phyloP scores from a whole-genome alignment of 208 protist genomes.

The Leishmania turanica region DNA sequence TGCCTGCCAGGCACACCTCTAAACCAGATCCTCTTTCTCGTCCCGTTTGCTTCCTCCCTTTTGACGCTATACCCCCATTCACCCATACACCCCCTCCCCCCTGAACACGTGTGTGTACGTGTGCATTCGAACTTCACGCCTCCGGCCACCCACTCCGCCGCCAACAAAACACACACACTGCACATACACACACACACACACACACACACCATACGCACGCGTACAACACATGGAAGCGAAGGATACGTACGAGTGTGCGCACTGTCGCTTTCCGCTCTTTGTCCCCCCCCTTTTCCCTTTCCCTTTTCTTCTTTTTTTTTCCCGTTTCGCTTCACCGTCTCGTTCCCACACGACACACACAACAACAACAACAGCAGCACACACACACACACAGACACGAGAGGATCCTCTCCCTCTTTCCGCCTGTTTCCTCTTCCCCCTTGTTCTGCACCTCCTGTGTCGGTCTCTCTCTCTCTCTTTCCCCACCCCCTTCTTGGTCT shows the following conservation, averaged over 20 bases:
- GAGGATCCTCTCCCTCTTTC: background rate
- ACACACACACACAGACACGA: background rate
- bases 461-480: conserved; percentile 4
- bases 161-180: background rate
- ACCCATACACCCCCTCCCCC: background rate
- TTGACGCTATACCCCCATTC: background rate
- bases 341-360: background rate
- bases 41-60: background rate
- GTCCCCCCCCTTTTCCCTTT: background rate
- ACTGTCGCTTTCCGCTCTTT: conserved; percentile 4
- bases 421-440: background rate
- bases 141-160: background rate
- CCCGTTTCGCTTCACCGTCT: background rate
- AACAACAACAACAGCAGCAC: background rate
- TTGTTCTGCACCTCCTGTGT: background rate
- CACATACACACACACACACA: background rate
- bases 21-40: background rate
- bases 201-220: background rate
- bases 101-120: background rate
- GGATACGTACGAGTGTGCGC: conserved; percentile 1
- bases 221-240: conserved; percentile 7
- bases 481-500: background rate
- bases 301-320: background rate
- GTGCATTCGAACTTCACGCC: background rate
- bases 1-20: background rate